Evolutionary conservation across 306 rosid genomes (phyloP).

Genomic region (Casuarina cunninghamiana): DNA sequence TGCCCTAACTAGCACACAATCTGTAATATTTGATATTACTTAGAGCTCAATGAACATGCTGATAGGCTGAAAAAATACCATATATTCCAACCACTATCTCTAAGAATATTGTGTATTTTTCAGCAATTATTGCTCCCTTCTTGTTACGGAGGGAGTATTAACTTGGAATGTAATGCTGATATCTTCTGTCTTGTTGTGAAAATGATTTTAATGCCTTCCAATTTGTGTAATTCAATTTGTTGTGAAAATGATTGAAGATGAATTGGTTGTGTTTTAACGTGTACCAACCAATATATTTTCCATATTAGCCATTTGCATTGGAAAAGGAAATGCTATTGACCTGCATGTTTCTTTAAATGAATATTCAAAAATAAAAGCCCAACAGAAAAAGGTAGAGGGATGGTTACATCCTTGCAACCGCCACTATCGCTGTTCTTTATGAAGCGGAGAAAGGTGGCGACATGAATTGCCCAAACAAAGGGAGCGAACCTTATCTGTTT

Average conservation of each 20-base stretch:
- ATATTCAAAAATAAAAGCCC: too few relatives aligned
- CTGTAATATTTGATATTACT: neutral
- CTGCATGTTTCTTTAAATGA: too few relatives aligned
- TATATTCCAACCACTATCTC: neutral
- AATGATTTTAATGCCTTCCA: neutral
- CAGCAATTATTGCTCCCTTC: neutral
- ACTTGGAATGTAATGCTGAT: neutral
- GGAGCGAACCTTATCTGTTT: too few relatives aligned
- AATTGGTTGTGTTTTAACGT: too few relatives aligned
- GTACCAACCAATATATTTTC: too few relatives aligned
- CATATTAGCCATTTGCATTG: too few relatives aligned
- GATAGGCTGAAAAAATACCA: neutral
- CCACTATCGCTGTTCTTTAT: neutral
- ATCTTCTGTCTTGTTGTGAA: neutral
- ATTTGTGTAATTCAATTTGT: neutral
- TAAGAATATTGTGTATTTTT: neutral
- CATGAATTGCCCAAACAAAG: too few relatives aligned
- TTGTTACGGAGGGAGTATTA: neutral
- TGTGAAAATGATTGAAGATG: too few relatives aligned
- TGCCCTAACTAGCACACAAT: neutral
- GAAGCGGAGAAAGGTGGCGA: too few relatives aligned
- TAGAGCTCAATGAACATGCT: neutral
- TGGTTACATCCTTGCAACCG: neutral
- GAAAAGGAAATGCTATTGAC: too few relatives aligned
- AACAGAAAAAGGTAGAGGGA: too few relatives aligned